A percentile compares a stretch with the other conserved stretches of the same genome.
phyloP scores from a whole-genome alignment of 2,329 filamentous ascomycete species.

The Fulvia fulva region DNA sequence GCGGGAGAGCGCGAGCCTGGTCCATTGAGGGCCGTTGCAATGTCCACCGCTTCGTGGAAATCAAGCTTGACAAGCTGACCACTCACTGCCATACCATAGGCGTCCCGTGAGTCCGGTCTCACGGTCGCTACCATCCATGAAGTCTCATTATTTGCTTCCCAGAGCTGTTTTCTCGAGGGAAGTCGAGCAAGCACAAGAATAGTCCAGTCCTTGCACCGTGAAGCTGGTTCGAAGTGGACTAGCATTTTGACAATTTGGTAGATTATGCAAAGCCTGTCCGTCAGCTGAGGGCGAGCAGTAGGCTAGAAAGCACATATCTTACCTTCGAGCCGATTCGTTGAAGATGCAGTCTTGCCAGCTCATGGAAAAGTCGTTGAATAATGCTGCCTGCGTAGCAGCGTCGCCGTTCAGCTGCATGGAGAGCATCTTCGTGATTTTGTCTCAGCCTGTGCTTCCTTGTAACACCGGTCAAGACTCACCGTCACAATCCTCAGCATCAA shows the following conservation, averaged over 20 bases:
- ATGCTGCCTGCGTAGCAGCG: too few species aligned
- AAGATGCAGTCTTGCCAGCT: neutral
- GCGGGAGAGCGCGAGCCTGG: conserved; percentile 7
- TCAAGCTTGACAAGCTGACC: conserved; percentile 7
- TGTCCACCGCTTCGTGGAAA: neutral
- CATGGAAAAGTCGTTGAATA: too few species aligned
- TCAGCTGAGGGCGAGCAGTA: neutral
- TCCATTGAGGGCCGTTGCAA: neutral
- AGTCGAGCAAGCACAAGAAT: conserved; percentile 43
- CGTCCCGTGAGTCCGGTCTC: neutral
- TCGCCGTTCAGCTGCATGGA: neutral
- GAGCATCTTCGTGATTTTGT: neutral
- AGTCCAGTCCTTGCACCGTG: conserved; percentile 34
- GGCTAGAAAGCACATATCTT: too few species aligned
- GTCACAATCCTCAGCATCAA: conserved; percentile 36
- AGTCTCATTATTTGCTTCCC: conserved; percentile 40
- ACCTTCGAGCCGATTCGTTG: conserved; percentile 5
- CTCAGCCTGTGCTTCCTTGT: neutral
- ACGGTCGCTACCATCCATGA: conserved; percentile 24
- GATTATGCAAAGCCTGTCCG: conserved; percentile 37
- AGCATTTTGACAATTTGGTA: conserved; percentile 43
- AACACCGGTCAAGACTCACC: conserved; percentile 25
- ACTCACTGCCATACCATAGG: conserved; percentile 2
- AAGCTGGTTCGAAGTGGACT: conserved; percentile 41
- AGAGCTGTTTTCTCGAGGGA: conserved; percentile 41